Evolutionary conservation across 2,329 filamentous ascomycete species (phyloP), one percentile per base, ranked within the genome.

Genomic region (Fusarium tupiense): DNA sequence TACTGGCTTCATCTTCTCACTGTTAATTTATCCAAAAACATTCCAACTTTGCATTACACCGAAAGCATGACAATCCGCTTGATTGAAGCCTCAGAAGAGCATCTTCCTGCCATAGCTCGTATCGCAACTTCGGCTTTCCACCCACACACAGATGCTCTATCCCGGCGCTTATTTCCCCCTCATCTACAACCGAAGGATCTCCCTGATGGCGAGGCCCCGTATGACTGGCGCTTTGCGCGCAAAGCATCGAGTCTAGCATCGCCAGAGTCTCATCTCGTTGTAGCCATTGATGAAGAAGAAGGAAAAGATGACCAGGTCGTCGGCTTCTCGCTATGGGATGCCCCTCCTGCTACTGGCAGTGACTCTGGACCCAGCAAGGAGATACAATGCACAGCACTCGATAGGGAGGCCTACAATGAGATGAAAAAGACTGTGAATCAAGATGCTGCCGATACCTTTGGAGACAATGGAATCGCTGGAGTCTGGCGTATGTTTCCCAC

Each of bases 151-250:
- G 66, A 69, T 17, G 41, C 64, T 6, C 26, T 69, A 1, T 69
- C 66, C 12, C 64, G 64, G 13, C 64, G 64, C n/a, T 29, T 69
- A 12, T 69, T 69, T 7, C 66, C 66, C 50, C 37, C 43, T 37
- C 56, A 56, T 35, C 38, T 69, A 8, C 66, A 69, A 20, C 66
- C 66, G 1, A 69, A 20, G 10, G 33, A 56, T 6, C 26, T 56
- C 16, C 57, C 64, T 5, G 57, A 69, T 8, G 66, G 64, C n/a
- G 64, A 69, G 19, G 66, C 66, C 24, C 64, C 66, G 3, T 69
- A 69, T n/a, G 64, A 63, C 12, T 69, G 66, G 66, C 66, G 64
- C 11, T 35, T 59, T 24, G 66, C 66, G 7, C 66, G 66, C 9
- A 69, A 69, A 56, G 20, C 57, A 20, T 44, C 64, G 1, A 69